Evolutionary conservation across 129 eudicot genomes (phyloP), one percentile per base, ranked within the genome.

Genomic region (Helichrysum umbraculigerum): DNA sequence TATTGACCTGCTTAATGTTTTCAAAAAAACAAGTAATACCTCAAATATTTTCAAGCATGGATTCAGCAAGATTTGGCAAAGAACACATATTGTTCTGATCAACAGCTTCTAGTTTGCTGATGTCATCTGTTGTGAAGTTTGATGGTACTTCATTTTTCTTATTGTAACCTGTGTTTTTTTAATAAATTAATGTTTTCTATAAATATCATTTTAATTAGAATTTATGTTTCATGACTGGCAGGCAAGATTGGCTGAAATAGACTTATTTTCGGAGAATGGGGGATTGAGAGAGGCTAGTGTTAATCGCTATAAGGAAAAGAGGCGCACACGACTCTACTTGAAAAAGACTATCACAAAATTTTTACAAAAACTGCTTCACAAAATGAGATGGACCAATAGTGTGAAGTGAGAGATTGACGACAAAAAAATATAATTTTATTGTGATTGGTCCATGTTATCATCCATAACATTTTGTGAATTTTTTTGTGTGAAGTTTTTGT

Each of bases 41-140:
- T 94, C 90, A 70, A 70, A 95, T 91, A 65, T 91, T 89, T 75
- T 95, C 97, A 33, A 91, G 83, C 97, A 95, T 95, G 35, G 96
- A 91, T 67, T 85, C 88, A 59, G 94, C 92, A 79, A 95, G 94
- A 84, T 78, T 84, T 73, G 85, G 89, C 77, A 95, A 76, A 51
- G 92, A 78, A 35, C 66, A 73, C 90, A 82, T 76, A 78, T 88
- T 60, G 70, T 87, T 87, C 77, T 89, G 94, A 60, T 94, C 97
- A 41, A 62, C 76, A 17, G 79, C 80, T 76, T 89, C 96, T 33
- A 81, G 86, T 73, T 84, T 84, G 60, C 68, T 59, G 5, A 47
- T 12, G 63, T 71, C 85, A 42, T 80, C 85, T 50, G 81, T 76
- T 30, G 69, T 68, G 12, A 82, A 68, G 70, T 78, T 76, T 19